phyloP scores from a whole-genome alignment of 306 rosid species.

The Corylus avellana region DNA sequence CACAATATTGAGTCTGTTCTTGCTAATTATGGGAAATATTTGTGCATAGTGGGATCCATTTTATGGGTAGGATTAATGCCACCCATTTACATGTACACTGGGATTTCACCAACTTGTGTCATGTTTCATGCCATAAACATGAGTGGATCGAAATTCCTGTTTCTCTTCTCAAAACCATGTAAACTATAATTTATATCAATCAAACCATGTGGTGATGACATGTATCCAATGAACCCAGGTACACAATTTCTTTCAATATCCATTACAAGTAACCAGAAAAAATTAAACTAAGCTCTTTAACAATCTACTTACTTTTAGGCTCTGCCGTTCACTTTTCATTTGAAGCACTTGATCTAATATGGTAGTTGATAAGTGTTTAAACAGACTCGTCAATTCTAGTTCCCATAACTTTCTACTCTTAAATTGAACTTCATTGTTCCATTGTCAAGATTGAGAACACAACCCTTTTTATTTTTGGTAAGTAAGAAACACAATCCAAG shows the following conservation, averaged over 20 bases:
- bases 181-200: not conserved
- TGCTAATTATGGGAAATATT: not conserved
- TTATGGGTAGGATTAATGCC: not conserved
- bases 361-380: not conserved
- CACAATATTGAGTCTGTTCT: not conserved
- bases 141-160: not conserved
- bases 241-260: slow-evolving; percentile 1
- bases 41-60: not conserved
- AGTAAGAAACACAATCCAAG: not conserved
- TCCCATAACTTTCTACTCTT: not conserved
- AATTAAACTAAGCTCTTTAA: too few species aligned
- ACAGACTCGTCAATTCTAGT: not conserved
- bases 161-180: not conserved
- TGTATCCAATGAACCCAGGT: slow-evolving; percentile 2
- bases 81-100: not conserved
- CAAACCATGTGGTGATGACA: slow-evolving; percentile 11
- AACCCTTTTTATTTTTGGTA: not conserved
- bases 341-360: not conserved
- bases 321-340: not conserved
- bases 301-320: not conserved
- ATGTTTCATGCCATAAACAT: not conserved
- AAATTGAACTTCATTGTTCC: not conserved
- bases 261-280: not conserved
- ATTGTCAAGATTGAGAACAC: not conserved
- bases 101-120: not conserved